Conservation (phyloP, 495 filamentous ascomycete genomes). For the Hypomontagnella monticulosa region DNA sequence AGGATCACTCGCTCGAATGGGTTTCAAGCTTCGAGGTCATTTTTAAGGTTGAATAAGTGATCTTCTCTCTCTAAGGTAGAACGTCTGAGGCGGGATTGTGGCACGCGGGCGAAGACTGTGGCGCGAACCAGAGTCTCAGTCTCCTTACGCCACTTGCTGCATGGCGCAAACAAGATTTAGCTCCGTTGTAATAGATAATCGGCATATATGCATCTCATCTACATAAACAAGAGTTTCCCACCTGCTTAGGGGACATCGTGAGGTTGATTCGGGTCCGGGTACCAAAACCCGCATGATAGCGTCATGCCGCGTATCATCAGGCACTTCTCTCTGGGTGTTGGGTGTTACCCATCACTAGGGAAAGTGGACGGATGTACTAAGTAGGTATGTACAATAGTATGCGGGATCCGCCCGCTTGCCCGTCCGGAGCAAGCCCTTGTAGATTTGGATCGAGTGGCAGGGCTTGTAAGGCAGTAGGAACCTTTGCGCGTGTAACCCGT, state of each 20-base stretch:
- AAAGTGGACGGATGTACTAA: neutral
- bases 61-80: neutral
- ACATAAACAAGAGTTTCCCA: conserved; percentile 1
- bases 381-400: conserved; percentile 8
- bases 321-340: conserved; percentile 3
- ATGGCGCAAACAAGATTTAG: conserved; percentile 36
- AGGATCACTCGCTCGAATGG: conserved; percentile 30
- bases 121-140: conserved; percentile 5
- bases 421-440: no score
- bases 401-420: conserved; percentile 18
- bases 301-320: conserved; percentile 6
- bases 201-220: conserved; percentile 9
- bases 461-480: conserved; percentile 3
- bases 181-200: conserved; percentile 6
- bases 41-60: neutral
- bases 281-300: neutral
- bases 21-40: conserved; percentile 35
- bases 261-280: conserved; percentile 6
- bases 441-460: conserved; percentile 15
- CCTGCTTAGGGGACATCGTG: conserved; percentile 1
- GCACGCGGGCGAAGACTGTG: no score
- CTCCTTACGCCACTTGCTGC: conserved; percentile 18
- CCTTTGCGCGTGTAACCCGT: conserved; percentile 7
- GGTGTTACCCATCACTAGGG: neutral
- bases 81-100: neutral